phyloP scores from a whole-genome alignment of 257 asterid genomes.

The Solanum infundibuliforme region DNA sequence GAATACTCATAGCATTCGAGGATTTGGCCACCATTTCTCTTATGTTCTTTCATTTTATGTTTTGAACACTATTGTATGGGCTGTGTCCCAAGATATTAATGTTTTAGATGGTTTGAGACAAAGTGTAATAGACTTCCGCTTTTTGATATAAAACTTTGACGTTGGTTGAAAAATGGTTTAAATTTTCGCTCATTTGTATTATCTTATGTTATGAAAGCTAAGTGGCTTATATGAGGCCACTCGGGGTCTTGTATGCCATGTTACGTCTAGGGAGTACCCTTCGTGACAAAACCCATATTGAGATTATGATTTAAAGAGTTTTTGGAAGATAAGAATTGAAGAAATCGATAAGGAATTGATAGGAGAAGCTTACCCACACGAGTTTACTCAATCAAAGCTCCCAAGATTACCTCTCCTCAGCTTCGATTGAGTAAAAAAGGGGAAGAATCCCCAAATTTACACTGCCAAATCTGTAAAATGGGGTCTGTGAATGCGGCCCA shows the following conservation, averaged over 20 bases:
- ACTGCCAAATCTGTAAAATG: no score
- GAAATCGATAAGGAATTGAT: neutral
- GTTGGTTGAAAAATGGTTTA: neutral
- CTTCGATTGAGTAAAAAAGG: neutral
- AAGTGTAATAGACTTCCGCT: no score
- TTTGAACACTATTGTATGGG: no score
- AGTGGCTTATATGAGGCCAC: neutral
- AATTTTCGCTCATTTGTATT: neutral
- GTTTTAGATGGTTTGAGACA: no score
- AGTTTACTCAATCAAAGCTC: neutral
- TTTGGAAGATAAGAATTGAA: neutral
- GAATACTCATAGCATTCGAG: no score
- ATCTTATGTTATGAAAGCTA: neutral
- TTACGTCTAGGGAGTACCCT: neutral
- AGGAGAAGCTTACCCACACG: neutral
- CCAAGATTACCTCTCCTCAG: neutral
- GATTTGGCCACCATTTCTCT: no score
- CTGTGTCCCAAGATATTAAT: no score
- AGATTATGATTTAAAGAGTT: neutral
- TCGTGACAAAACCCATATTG: neutral
- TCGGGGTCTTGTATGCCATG: neutral
- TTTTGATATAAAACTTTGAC: no score
- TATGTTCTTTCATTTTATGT: no score
- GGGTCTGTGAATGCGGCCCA: neutral
- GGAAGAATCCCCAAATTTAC: neutral